Conservation (phyloP, 208 protist genomes). For the Acanthamoeba castellanii region DNA sequence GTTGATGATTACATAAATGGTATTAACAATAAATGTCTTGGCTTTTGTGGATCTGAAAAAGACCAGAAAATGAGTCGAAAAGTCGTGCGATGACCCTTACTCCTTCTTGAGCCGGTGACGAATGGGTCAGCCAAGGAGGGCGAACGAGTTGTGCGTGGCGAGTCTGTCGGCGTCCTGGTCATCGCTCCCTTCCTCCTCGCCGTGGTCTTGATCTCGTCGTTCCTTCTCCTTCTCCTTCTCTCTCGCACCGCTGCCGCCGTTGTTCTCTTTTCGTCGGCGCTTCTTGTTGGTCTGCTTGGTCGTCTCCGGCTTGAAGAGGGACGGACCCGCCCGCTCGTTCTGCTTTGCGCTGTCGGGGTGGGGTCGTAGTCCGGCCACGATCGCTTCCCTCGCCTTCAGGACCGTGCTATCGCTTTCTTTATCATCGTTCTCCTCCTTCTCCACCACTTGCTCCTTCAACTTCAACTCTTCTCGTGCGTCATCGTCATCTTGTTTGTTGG, state of each 20-base stretch:
- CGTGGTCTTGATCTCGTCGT: background rate
- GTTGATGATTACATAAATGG: background rate
- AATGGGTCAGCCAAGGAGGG: background rate
- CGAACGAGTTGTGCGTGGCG: background rate
- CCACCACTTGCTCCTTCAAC: background rate
- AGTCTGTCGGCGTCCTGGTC: background rate
- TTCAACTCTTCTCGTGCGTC: background rate
- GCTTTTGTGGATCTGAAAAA: background rate
- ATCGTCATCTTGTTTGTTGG: background rate
- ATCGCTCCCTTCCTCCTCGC: background rate
- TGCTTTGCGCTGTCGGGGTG: background rate
- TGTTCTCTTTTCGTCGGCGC: background rate
- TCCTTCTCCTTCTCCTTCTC: background rate
- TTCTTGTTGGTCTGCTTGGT: slow-evolving; percentile 4
- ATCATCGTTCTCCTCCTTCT: background rate
- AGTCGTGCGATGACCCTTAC: background rate
- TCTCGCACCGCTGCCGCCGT: background rate
- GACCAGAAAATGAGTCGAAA: background rate
- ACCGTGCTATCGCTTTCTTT: background rate
- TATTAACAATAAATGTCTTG: background rate
- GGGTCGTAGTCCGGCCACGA: background rate
- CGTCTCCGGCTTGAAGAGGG: background rate
- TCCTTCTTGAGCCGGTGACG: no score
- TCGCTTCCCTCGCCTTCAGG: slow-evolving; percentile 17
- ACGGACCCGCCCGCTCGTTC: background rate